These are phyloP conservation scores for Circinella umbellata DNA, from an alignment of 371 early-diverging fungal genomes.

Conservation along the genomic window DNA sequence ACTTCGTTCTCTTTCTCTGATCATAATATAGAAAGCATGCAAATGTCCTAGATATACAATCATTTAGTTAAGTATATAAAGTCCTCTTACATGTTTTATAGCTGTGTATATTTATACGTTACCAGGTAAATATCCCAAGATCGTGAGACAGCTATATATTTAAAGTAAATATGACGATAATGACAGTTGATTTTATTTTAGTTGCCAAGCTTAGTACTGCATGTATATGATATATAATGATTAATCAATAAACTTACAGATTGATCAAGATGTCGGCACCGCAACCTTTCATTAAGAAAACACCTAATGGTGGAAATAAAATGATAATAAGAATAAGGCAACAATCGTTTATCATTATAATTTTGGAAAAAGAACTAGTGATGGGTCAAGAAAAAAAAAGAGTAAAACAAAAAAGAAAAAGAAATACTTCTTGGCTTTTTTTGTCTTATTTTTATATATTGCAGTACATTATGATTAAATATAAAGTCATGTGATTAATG, in stretches of 20 bases:
- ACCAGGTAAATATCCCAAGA: conserved; percentile 48
- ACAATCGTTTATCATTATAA: conserved; percentile 43
- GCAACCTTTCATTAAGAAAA: conserved; percentile 51
- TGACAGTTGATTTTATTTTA: too few relatives aligned
- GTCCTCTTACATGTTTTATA: background rate
- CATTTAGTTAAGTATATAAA: background rate
- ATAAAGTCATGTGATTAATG: too few relatives aligned
- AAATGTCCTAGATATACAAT: conserved; percentile 24
- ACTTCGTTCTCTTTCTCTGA: conserved; percentile 36
- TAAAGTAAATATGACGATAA: too few relatives aligned
- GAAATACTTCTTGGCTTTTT: background rate
- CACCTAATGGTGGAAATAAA: conserved; percentile 49
- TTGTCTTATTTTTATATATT: too few relatives aligned
- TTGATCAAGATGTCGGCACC: conserved; percentile 55
- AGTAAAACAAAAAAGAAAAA: background rate
- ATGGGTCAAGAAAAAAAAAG: background rate
- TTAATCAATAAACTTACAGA: conserved; percentile 23
- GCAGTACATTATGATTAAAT: too few relatives aligned
- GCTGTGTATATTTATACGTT: background rate
- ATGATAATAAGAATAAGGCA: conserved; percentile 53
- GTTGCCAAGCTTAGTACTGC: background rate
- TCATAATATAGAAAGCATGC: conserved; percentile 49
- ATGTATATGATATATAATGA: background rate
- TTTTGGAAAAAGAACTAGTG: background rate
- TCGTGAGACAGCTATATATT: conserved; percentile 29